Evolutionary conservation across 2,329 filamentous ascomycete species (phyloP).

Genomic region (Apiospora sp.): DNA sequence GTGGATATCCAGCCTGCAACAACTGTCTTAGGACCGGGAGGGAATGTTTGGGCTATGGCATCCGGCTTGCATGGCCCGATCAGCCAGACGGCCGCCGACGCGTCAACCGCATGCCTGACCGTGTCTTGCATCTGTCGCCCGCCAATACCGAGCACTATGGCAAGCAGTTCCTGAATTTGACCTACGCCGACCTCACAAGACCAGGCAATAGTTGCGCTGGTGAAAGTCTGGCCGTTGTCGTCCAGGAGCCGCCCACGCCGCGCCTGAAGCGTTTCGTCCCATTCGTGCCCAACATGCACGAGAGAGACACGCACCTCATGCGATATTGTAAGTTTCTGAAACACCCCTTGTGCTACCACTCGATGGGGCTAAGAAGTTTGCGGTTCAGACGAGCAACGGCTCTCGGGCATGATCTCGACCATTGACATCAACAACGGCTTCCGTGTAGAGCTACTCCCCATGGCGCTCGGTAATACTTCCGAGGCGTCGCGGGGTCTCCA

Average conservation of each 20-base stretch:
- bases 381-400: constrained; percentile 46
- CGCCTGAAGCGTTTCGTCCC: constrained; percentile 40
- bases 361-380: constrained; percentile 27
- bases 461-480: constrained; percentile 49
- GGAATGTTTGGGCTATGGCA: constrained; percentile 52
- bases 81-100: constrained; percentile 53
- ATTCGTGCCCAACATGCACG: constrained; percentile 39
- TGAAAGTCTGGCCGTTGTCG: constrained; percentile 34
- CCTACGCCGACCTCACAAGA: constrained; percentile 46
- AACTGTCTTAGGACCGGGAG: constrained; percentile 53
- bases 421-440: constrained; percentile 56
- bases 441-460: constrained; percentile 53
- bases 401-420: constrained; percentile 56
- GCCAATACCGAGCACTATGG: constrained; percentile 42
- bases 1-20: constrained; percentile 49
- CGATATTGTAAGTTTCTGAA: constrained; percentile 40
- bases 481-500: constrained; percentile 48
- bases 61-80: constrained; percentile 57
- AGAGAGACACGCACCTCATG: constrained; percentile 41
- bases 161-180: constrained; percentile 50
- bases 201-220: constrained; percentile 39
- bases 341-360: neutral
- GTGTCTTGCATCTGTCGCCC: constrained; percentile 40
- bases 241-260: constrained; percentile 31
- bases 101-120: constrained; percentile 40